Evolutionary conservation across 2,329 filamentous ascomycete genomes (phyloP).

Genomic region (Ilyonectria robusta): DNA sequence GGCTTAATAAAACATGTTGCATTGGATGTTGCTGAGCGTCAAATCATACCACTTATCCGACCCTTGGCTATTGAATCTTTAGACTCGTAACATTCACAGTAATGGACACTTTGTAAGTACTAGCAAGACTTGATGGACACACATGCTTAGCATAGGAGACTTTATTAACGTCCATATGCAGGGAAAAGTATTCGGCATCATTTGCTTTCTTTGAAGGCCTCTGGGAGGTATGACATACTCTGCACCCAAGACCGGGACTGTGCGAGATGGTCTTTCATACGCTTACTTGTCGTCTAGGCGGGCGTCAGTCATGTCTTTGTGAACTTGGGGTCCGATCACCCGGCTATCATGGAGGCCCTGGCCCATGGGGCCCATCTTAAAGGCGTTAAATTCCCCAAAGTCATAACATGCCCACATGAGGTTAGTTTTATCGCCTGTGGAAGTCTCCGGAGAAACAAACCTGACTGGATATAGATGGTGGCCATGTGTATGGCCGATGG

Average conservation of each 20-base stretch:
- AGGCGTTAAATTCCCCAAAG: slow-evolving; percentile 7
- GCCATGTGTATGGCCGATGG: slow-evolving; percentile 87
- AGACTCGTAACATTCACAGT: neutral
- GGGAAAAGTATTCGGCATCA: slow-evolving; percentile 74
- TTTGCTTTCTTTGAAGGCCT: slow-evolving; percentile 86
- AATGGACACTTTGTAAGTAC: neutral
- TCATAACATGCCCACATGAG: slow-evolving; percentile 15
- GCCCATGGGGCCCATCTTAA: slow-evolving; percentile 73
- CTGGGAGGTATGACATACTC: slow-evolving; percentile 64
- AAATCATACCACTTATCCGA: too few species aligned
- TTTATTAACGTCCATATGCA: neutral
- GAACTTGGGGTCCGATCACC: slow-evolving; percentile 78
- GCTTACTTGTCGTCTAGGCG: slow-evolving; percentile 48
- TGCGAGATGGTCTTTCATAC: neutral
- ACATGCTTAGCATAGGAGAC: too few species aligned
- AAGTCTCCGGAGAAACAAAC: neutral
- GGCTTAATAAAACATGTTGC: neutral
- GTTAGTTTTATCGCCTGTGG: neutral
- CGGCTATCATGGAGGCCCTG: slow-evolving; percentile 83
- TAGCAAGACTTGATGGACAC: too few species aligned
- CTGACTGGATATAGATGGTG: slow-evolving; percentile 72
- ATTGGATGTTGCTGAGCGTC: neutral
- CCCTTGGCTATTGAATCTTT: too few species aligned
- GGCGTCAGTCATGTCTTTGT: slow-evolving; percentile 71
- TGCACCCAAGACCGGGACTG: too few species aligned